phyloP scores from a whole-genome alignment of 768 basidiomycete genomes.

The Lactarius indigo region DNA sequence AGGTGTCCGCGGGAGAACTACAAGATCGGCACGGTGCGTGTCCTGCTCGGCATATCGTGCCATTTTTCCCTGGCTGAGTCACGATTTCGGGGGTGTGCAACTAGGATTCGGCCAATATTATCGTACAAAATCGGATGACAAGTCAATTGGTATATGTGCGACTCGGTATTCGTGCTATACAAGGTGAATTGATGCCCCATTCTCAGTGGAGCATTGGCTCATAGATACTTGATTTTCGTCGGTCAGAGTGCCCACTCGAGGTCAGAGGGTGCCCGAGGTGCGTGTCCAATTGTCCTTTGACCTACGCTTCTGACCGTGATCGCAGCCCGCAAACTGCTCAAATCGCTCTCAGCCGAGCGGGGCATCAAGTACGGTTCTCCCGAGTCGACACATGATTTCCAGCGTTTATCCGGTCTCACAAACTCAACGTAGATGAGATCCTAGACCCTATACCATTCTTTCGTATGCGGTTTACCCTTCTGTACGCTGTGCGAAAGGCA shows the following conservation, averaged over 20 bases:
- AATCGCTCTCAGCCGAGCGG: too few relatives aligned
- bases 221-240: neutral
- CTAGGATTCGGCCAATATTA: conserved; percentile 96
- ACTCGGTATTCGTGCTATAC: conserved; percentile 92
- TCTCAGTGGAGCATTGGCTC: neutral
- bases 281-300: too few relatives aligned
- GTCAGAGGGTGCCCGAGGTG: too few relatives aligned
- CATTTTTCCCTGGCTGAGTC: neutral
- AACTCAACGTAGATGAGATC: too few relatives aligned
- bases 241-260: conserved; percentile 70
- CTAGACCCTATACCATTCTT: conserved; percentile 79
- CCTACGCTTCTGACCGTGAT: too few relatives aligned
- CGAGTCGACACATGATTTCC: too few relatives aligned
- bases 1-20: conserved; percentile 86
- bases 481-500: neutral
- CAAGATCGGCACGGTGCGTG: conserved; percentile 78
- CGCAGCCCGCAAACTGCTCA: too few relatives aligned
- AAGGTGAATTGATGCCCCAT: conserved; percentile 42
- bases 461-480: conserved; percentile 43
- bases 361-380: too few relatives aligned
- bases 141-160: conserved; percentile 89
- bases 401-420: too few relatives aligned
- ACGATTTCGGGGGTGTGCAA: neutral
- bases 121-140: conserved; percentile 92
- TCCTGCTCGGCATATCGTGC: neutral